Evolutionary conservation across 306 rosid genomes (phyloP), one percentile per base, ranked within the genome.

Genomic region (Pterocarpus santalinus): DNA sequence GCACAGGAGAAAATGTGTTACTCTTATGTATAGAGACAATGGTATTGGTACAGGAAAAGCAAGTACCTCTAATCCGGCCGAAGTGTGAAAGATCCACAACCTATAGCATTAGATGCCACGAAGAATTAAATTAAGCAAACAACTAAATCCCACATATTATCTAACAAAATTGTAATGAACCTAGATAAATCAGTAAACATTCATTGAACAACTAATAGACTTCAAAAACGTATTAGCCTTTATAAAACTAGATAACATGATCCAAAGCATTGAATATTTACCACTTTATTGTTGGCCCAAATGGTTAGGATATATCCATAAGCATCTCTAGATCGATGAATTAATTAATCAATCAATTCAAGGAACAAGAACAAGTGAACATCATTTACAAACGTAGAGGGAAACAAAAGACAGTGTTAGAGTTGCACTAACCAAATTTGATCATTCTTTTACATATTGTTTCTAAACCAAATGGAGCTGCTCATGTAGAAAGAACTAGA

Each of bases 21-120:
- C 7, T 46, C 39, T 57, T 38, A 55, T 7, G 65, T 56, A 11
- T 65, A 55, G 32, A 76, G 62, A 32, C 65, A 74, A 51, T 43
- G 47, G 8, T 43, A 22, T 22, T 34, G 60, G 46, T 65, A 66
- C 53, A 46, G 16, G 53, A 80, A 78, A 75, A 57, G n/a, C 65
- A 83, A 12, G 81, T 91, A 95, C 98, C 98, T 91, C 97, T 89
- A 82, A 95, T 88, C 79, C 98, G 88, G 84, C 97, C 97, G 72
- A 89, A 95, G 86, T 95, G 97, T 69, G 98, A 95, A 65, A 95
- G 97, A 86, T 95, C 97, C 85, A 89, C 97, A 13, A 92, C 97
- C 98, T 92, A 88, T 16, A 55, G 60, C 75, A 89, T 64, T 32
- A 72, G 63, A 82, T 52, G 38, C n/a, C 47, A 64, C 13, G 32